phyloP scores from a whole-genome alignment of 768 basidiomycete species.

The Botryobasidium botryosum region DNA sequence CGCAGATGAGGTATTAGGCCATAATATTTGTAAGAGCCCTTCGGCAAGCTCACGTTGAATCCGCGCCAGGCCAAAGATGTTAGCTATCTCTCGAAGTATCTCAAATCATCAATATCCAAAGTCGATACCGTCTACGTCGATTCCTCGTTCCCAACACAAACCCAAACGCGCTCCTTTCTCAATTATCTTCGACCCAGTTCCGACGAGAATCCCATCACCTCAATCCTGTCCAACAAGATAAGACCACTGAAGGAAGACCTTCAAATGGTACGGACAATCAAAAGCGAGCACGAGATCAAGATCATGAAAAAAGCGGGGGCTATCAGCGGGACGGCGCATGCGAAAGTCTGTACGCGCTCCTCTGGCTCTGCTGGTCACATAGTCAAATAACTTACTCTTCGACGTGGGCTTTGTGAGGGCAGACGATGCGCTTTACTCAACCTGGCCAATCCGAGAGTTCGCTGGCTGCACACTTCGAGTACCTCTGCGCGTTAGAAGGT shows the following conservation, averaged over 20 bases:
- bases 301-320: slow-evolving; percentile 77
- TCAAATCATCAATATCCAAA: slow-evolving; percentile 35
- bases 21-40: no score
- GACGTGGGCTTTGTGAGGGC: not conserved
- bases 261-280: slow-evolving; percentile 35
- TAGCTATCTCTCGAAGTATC: slow-evolving; percentile 34
- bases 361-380: not conserved
- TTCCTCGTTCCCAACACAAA: slow-evolving; percentile 13
- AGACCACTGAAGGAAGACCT: not conserved
- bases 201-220: slow-evolving; percentile 21
- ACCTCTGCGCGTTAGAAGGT: slow-evolving; percentile 61
- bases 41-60: no score
- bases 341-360: slow-evolving; percentile 37
- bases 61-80: no score
- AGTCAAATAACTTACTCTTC: not conserved
- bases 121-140: slow-evolving; percentile 26
- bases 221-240: slow-evolving; percentile 10
- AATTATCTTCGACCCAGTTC: slow-evolving; percentile 30
- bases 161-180: slow-evolving; percentile 23
- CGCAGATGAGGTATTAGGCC: slow-evolving; percentile 58
- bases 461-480: slow-evolving; percentile 77
- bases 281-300: slow-evolving; percentile 58
- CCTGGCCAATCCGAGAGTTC: slow-evolving; percentile 40
- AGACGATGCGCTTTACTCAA: slow-evolving; percentile 72
- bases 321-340: slow-evolving; percentile 71